Evolutionary conservation across 2,329 filamentous ascomycete genomes (phyloP), one percentile per base, ranked within the genome.

Genomic region (Stemphylium beticola): DNA sequence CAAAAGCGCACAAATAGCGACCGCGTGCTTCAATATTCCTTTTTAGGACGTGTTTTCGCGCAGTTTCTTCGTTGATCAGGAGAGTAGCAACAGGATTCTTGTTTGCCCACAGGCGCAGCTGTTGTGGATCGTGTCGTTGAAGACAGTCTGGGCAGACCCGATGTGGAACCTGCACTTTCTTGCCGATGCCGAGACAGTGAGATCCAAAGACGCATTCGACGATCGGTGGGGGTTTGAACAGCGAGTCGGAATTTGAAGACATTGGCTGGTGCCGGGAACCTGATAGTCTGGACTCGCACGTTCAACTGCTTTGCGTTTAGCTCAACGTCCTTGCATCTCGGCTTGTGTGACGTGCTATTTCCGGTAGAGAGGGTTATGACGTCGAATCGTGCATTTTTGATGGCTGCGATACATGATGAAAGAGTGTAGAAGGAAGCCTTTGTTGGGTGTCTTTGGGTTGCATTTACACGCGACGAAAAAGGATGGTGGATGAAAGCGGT

Each of bases 101-200:
- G 24, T 62, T 52, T 11, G 62, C 58, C 62, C 57, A 63, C 7
- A 43, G 36, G 33, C 62, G 61, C 32, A 70, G 60, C 47, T 70
- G 64, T 44, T 65, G 55, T 38, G 55, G 62, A 33, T 71, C 66
- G 59, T 68, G 57, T 53, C 65, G 50, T 41, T 59, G 60, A 15
- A 70, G 55, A 57, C 68, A 69, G 26, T 61, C 57, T 36, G 41
- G n/a, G 38, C 68, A 70, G 33, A 69, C 56, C 20, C 57, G 50
- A 44, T 62, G 53, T 29, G 62, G 46, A 33, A 53, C 42, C 38
- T 64, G 54, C 36, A 67, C 39, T 49, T 69, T 70, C 59, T 61
- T 68, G 37, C 67, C 66, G 42, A 70, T 63, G 46, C 68, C 62
- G 45, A 71, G 61, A 57, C 67, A 70, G 48, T 49, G 54, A 18